These are phyloP conservation scores for Aurifilum marmelostoma DNA, from an alignment of 2,329 filamentous ascomycete species.

Conservation along the genomic window DNA sequence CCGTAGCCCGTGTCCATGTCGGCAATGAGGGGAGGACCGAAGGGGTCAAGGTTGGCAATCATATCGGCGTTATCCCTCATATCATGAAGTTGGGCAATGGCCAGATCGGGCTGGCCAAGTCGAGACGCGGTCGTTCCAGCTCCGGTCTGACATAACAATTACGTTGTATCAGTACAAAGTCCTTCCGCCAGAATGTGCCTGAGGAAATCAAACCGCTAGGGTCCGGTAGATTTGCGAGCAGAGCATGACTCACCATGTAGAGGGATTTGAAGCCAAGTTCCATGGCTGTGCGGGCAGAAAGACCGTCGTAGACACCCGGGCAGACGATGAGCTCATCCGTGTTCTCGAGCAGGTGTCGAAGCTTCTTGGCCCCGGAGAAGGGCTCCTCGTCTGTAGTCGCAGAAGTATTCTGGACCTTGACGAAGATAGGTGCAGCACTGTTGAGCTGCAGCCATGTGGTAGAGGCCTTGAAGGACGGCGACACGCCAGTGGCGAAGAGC, in stretches of 20 bases:
- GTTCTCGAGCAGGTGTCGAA: constrained; percentile 36
- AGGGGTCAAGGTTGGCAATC: constrained; percentile 54
- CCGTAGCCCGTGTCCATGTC: constrained; percentile 60
- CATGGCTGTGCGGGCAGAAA: constrained; percentile 62
- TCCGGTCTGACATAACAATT: constrained; percentile 50
- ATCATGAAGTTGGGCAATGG: constrained; percentile 54
- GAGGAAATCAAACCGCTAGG: not conserved
- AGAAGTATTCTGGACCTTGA: constrained; percentile 6
- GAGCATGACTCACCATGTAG: constrained; percentile 58
- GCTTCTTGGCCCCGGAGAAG: constrained; percentile 30
- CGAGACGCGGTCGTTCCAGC: constrained; percentile 64
- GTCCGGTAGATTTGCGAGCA: not conserved
- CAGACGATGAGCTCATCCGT: constrained; percentile 51
- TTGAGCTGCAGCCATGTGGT: constrained; percentile 28
- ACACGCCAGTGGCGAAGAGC: constrained; percentile 11
- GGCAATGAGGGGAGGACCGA: constrained; percentile 51
- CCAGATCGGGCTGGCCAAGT: constrained; percentile 66
- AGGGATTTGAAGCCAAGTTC: constrained; percentile 59
- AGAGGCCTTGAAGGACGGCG: constrained; percentile 1
- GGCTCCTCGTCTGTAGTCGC: constrained; percentile 10
- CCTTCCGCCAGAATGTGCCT: not conserved
- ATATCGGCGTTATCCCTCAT: constrained; percentile 58
- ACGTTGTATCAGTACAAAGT: not conserved
- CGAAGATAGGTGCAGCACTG: constrained; percentile 19
- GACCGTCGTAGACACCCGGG: constrained; percentile 66